Conservation (phyloP, 148 eudicot species). For the Arbutus unedo region DNA sequence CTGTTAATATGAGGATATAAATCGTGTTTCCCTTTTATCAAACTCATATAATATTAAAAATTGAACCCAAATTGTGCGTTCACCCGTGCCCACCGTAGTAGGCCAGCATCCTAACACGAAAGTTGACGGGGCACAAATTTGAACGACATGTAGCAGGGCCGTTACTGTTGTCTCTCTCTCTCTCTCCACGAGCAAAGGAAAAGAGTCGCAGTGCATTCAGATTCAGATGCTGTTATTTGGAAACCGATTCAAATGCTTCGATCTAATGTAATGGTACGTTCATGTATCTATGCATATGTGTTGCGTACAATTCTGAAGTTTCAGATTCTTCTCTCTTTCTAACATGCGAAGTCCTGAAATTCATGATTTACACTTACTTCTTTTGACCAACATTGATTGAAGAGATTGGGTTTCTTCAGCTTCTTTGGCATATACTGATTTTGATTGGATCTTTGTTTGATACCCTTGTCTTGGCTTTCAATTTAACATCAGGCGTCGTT, state of each 20-base stretch:
- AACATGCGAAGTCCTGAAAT: not conserved
- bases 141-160: no score
- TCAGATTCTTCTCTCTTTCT: not conserved
- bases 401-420: not conserved
- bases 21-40: no score
- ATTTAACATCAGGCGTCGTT: not conserved
- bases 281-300: not conserved
- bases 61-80: no score
- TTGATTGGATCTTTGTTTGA: not conserved
- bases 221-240: not conserved
- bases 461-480: not conserved
- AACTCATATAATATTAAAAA: no score
- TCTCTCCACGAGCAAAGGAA: not conserved
- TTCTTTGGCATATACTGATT: not conserved
- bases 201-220: not conserved
- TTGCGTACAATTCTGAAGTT: not conserved
- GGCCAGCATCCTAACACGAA: no score
- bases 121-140: no score
- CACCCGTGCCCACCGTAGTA: no score
- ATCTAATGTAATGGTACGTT: not conserved
- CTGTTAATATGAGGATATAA: no score
- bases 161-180: not conserved
- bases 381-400: not conserved
- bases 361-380: not conserved
- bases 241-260: conserved; percentile 2